Base-by-base conservation (phyloP, 345 rosid species). In the Gossypium arboreum region DNA sequence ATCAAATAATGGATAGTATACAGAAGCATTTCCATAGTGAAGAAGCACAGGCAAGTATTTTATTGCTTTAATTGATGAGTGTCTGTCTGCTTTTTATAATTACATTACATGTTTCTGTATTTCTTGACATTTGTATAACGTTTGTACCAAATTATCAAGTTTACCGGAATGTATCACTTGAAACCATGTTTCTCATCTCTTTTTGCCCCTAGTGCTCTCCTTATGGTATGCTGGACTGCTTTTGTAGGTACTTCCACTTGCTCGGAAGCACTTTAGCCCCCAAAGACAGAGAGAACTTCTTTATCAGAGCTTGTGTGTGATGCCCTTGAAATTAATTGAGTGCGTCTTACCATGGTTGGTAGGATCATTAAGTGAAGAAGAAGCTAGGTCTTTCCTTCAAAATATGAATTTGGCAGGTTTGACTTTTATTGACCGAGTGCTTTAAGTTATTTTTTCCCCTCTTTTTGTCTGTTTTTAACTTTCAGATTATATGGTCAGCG, bases 341-440 rank as follows among this genome's bases (percentile, higher is more conserved):
- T 60, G 86, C 47, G 91, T 87, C 74, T 82, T 87, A 62, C 91
- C 91, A 60, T 87, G 91, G 91, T 75, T 87, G 74, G 89, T 84
- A 18, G 84, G 81, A 76, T 78, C 85, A n/a, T 79, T 85, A 57
- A 84, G 80, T 71, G 86, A 85, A 61, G 86, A 83, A 51, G 84
- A 84, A 76, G 89, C 86, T 62, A 81, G 77, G 69, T 79, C 80
- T 62, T 87, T 85, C 80, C 87, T 85, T 68, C 89, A 81, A 71
- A 87, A 87, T 75, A 85, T 85, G 83, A 69, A 73, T 76, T 74
- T 84, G 85, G 89, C 91, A 87, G 91, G 91, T 85, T 68, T 9
- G 15, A 27, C 47, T 55, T 66, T 73, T 47, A 51, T 47, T 73
- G 41, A 54, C 45, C 5, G 44, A 62, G 16, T 65, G 45, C n/a